Percentiles rank a stretch among this genome's conserved stretches.
These are phyloP conservation scores for Cenchrus fungigraminus DNA, from an alignment of 176 grass and related monocot genomes.

Conservation along the genomic window DNA sequence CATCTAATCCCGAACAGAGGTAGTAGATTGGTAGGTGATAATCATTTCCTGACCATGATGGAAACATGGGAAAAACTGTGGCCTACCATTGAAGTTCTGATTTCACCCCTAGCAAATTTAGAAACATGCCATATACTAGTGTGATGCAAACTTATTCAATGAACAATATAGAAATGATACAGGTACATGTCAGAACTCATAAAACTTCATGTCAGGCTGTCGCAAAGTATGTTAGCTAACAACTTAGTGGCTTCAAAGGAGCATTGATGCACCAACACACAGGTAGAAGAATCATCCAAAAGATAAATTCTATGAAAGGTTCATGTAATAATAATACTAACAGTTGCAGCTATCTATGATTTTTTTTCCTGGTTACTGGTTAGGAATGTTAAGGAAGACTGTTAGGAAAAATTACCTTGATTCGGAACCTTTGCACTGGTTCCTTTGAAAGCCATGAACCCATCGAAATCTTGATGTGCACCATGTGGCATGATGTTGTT, in stretches of 20 bases:
- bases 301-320: background rate
- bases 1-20: too few relatives aligned
- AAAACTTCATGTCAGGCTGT: background rate
- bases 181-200: background rate
- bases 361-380: constrained; percentile 14
- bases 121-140: background rate
- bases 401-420: constrained; percentile 65
- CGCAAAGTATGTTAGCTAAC: background rate
- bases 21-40: background rate
- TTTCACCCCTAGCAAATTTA: background rate
- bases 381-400: constrained; percentile 1
- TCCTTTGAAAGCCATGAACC: constrained; percentile 61
- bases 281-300: constrained; percentile 21
- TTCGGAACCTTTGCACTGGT: constrained; percentile 55
- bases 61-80: constrained; percentile 22
- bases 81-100: constrained; percentile 13
- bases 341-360: background rate
- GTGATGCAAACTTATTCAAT: background rate
- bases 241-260: constrained; percentile 17
- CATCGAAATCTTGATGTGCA: constrained; percentile 60
- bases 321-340: background rate
- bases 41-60: background rate
- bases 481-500: constrained; percentile 44
- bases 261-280: background rate
- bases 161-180: background rate